phyloP scores from a whole-genome alignment of 2,329 filamentous ascomycete species.

The Neoscytalidium dimidiatum region DNA sequence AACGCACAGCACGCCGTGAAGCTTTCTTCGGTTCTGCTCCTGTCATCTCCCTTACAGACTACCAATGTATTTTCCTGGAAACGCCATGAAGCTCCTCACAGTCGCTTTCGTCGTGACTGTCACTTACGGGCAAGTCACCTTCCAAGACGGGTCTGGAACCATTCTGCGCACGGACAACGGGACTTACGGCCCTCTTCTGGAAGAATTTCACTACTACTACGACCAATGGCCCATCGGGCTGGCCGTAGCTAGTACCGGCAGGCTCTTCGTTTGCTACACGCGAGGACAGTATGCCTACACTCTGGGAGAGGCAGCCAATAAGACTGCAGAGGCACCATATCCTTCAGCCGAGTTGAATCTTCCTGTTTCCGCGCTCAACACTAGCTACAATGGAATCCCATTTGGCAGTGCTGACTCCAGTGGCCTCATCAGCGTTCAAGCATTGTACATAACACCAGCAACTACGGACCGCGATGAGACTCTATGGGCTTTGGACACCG shows the following conservation, averaged over 20 bases:
- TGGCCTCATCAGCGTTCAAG: slow-evolving; percentile 52
- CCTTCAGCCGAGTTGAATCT: slow-evolving; percentile 45
- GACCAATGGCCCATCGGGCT: slow-evolving; percentile 52
- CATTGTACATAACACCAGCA: slow-evolving; percentile 50
- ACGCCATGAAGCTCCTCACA: neutral
- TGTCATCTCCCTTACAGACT: neutral
- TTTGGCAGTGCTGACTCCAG: slow-evolving; percentile 48
- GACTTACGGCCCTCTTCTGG: slow-evolving; percentile 49
- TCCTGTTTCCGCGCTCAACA: slow-evolving; percentile 47
- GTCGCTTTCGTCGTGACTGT: neutral
- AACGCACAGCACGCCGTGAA: neutral
- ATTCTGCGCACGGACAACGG: slow-evolving; percentile 48
- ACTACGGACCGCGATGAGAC: slow-evolving; percentile 32
- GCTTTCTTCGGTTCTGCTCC: neutral
- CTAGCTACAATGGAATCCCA: slow-evolving; percentile 44
- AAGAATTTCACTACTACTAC: slow-evolving; percentile 53
- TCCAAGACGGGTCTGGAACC: slow-evolving; percentile 22
- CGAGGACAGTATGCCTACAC: slow-evolving; percentile 50
- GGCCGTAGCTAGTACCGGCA: slow-evolving; percentile 51
- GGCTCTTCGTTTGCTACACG: slow-evolving; percentile 54
- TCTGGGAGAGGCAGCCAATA: slow-evolving; percentile 49
- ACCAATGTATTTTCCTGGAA: neutral
- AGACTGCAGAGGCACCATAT: slow-evolving; percentile 50
- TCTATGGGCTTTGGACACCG: slow-evolving; percentile 56
- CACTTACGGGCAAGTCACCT: neutral